These are phyloP conservation scores for Hortaea sp. DNA, from an alignment of 2,329 filamentous ascomycete genomes.

Conservation along the genomic window DNA sequence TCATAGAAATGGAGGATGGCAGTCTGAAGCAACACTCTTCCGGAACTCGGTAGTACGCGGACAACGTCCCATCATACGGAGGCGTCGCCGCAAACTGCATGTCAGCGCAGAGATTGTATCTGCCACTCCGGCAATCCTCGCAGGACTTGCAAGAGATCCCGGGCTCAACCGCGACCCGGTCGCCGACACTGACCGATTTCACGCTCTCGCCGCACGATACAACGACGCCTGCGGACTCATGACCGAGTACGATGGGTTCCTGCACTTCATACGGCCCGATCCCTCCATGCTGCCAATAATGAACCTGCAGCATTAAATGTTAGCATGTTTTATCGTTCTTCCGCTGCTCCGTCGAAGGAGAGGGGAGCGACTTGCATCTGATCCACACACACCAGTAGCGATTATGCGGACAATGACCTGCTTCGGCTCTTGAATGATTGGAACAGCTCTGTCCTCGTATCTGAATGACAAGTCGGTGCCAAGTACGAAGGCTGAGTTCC, in stretches of 20 bases:
- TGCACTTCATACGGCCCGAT: constrained; percentile 55
- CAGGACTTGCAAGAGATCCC: constrained; percentile 48
- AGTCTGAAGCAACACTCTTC: constrained; percentile 40
- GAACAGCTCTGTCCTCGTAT: too few species aligned
- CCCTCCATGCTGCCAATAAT: constrained; percentile 31
- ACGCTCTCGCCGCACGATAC: constrained; percentile 49
- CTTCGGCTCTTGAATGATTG: too few species aligned
- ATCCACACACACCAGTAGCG: too few species aligned
- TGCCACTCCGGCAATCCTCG: constrained; percentile 7
- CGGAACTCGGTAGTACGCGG: constrained; percentile 38
- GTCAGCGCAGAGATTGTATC: constrained; percentile 13
- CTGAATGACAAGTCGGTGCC: too few species aligned
- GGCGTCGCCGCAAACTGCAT: constrained; percentile 15
- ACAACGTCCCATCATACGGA: constrained; percentile 31
- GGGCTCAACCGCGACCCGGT: constrained; percentile 57
- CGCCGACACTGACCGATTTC: constrained; percentile 47
- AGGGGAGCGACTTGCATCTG: too few species aligned
- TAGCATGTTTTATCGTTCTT: too few species aligned
- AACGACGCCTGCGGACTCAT: constrained; percentile 59
- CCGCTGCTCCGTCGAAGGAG: too few species aligned
- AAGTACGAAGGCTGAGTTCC: too few species aligned
- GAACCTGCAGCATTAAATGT: too few species aligned
- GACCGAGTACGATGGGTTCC: constrained; percentile 56
- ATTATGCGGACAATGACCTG: too few species aligned
- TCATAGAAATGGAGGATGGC: constrained; percentile 33